A percentile compares a stretch with the other conserved stretches of the same genome.
Evolutionary conservation across 345 rosid species (phyloP).

Genomic region (Arabis alpina): DNA sequence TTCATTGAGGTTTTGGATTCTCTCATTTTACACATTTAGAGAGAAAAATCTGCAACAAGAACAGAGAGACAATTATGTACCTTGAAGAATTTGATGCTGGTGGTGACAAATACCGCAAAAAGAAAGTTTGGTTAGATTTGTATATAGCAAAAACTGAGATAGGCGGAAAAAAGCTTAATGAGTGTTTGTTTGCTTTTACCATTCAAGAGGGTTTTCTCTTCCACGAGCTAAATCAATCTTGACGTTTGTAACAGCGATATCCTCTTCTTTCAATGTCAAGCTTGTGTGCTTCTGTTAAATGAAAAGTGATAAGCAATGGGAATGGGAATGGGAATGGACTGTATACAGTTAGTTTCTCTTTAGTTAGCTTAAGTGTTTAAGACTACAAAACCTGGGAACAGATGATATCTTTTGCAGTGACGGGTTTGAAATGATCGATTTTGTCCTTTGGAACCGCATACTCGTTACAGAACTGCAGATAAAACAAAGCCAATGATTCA

Average conservation of each 20-base stretch:
- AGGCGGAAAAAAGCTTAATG: conserved; percentile 18
- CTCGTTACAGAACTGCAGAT: conserved; percentile 91
- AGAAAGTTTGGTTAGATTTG: conserved; percentile 28
- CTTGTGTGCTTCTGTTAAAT: conserved; percentile 67
- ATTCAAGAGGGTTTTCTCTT: conserved; percentile 80
- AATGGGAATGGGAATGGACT: conserved; percentile 8
- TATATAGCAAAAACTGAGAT: neutral
- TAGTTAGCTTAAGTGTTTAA: neutral
- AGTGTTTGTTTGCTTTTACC: conserved; percentile 50
- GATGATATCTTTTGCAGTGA: conserved; percentile 83
- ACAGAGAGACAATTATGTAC: no score
- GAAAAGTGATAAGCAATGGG: conserved; percentile 7
- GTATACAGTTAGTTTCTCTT: neutral
- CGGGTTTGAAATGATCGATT: conserved; percentile 75
- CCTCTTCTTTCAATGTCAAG: conserved; percentile 68
- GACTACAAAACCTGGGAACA: conserved; percentile 79
- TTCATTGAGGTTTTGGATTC: no score
- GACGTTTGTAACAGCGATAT: conserved; percentile 77
- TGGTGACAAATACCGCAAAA: conserved; percentile 26
- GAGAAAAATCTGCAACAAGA: no score
- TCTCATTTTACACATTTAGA: no score
- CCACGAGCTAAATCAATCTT: conserved; percentile 93
- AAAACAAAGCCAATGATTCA: neutral
- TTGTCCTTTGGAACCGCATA: conserved; percentile 90
- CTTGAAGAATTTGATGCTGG: conserved; percentile 95